Conservation (phyloP, 768 basidiomycete genomes). For the Galerina sulciceps region DNA sequence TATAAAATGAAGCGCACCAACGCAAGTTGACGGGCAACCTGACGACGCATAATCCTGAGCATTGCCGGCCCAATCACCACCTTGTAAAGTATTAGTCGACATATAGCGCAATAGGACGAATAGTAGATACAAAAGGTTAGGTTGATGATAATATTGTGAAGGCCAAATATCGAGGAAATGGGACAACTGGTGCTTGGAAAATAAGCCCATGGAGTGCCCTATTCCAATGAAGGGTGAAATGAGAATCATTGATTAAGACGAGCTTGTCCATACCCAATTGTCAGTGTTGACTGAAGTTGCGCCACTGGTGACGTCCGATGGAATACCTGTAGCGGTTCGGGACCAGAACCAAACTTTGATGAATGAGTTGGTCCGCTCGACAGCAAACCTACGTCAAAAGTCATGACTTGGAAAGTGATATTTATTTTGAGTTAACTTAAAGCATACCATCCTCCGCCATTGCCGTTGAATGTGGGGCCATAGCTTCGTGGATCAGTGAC, state of each 20-base stretch:
- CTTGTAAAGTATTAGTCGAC: constrained; percentile 21
- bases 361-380: constrained; percentile 58
- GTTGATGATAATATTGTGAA: constrained; percentile 71
- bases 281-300: constrained; percentile 47
- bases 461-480: constrained; percentile 60
- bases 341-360: constrained; percentile 81
- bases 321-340: constrained; percentile 46
- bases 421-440: background rate
- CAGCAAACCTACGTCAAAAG: constrained; percentile 51
- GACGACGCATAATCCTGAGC: constrained; percentile 41
- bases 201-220: constrained; percentile 63
- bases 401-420: background rate
- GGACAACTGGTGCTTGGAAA: constrained; percentile 64
- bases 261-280: constrained; percentile 48
- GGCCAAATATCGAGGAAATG: constrained; percentile 56
- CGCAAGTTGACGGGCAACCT: constrained; percentile 59
- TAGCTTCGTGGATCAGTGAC: constrained; percentile 47
- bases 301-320: constrained; percentile 49
- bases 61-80: constrained; percentile 61
- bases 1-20: constrained; percentile 38
- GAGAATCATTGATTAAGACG: background rate
- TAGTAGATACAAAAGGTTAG: constrained; percentile 62
- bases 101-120: background rate
- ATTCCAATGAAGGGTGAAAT: background rate
- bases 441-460: constrained; percentile 65